Base-by-base conservation (phyloP, 2,329 filamentous ascomycete species). In the Colletotrichum paranaense region DNA sequence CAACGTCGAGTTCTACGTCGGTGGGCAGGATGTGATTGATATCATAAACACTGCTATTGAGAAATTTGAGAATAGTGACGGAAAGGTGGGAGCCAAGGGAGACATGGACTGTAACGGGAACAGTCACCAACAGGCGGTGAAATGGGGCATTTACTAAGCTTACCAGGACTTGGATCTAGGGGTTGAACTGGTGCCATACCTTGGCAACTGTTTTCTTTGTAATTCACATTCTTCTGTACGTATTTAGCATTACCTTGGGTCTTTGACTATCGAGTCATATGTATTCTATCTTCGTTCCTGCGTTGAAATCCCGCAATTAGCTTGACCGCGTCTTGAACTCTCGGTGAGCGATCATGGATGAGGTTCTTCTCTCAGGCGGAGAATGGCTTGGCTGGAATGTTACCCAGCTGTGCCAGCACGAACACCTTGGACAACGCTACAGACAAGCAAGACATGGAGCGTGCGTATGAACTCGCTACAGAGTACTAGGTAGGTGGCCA, bases 41-140 rank as follows among this genome's bases (percentile, higher is more conserved):
- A n/a, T 55, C n/a, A 64, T 84, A 70, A 78, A 75, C 49, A 76
- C 81, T 3, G 71, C 81, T 0, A 74, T 84, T 28, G 73, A 69
- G 1, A 66, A 73, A 55, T 84, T 79, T 76, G 79, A 49, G 42
- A 49, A 79, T 7, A 73, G 76, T 7, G 68, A 62, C 57, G 81
- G 80, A 38, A 77, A 74, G 74, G 76, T 84, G 7, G 82, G 80
- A 12, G 78, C 81, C 60, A 82, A 80, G 77, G 82, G 83, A 4
- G 68, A 70, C 46, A 80, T 82, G 80, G 22, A 58, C 5, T 82
- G 81, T 68, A 68, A 75, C 28, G 81, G 80, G 9, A 69, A 67
- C 65, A n/a, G 42, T 22, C 35, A 46, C 19, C 38, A 67, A 42
- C 38, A 60, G 32, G 56, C 56, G 53, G 65, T 67, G 24, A 38